phyloP scores from a whole-genome alignment of 176 grass and related monocot species.

The Aegilops umbellulata region DNA sequence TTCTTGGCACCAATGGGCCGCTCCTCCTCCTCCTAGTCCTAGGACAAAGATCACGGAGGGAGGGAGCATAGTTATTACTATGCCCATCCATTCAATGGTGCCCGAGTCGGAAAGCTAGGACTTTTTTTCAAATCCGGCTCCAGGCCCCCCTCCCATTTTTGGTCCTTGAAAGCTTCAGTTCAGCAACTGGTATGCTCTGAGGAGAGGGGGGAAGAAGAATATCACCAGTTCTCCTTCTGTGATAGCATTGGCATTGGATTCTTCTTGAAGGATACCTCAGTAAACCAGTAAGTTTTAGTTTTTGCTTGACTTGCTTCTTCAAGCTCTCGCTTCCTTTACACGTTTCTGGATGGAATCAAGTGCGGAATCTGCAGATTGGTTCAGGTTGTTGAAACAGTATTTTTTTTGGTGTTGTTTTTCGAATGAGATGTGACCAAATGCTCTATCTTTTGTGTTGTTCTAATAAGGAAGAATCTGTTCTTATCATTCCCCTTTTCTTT shows the following conservation, averaged over 20 bases:
- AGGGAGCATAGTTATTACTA: constrained; percentile 19
- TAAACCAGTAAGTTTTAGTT: constrained; percentile 11
- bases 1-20: constrained; percentile 40
- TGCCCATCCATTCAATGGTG: constrained; percentile 44
- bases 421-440: constrained; percentile 34
- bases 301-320: neutral
- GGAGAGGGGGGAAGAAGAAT: neutral
- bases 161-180: constrained; percentile 26
- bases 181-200: neutral
- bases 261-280: constrained; percentile 28
- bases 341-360: constrained; percentile 21
- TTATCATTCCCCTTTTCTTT: neutral
- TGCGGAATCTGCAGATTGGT: constrained; percentile 25
- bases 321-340: neutral
- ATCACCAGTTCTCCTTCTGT: no score
- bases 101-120: constrained; percentile 22
- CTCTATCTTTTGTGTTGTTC: neutral
- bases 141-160: constrained; percentile 6
- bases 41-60: constrained; percentile 34
- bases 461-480: neutral
- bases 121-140: constrained; percentile 44
- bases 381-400: neutral
- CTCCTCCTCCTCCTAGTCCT: constrained; percentile 13
- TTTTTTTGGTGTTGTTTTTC: neutral
- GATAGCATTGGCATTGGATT: constrained; percentile 24